Conservation (phyloP, 73 alveolate genomes). For the Urostyla sp. region DNA sequence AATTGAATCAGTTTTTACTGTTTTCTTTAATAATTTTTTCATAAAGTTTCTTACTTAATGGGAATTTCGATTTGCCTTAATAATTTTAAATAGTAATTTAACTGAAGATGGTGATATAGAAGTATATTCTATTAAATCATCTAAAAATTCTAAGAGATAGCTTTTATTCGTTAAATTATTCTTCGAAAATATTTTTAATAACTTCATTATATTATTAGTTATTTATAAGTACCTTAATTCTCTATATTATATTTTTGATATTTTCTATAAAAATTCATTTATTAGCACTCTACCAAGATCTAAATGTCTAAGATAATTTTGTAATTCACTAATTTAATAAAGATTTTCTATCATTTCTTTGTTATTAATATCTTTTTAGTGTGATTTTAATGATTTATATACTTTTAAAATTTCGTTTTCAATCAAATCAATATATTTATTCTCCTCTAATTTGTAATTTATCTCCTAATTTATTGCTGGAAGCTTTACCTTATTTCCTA, state of each 20-base stretch:
- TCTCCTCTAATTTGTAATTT: too few species aligned
- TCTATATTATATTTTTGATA: slow-evolving; percentile 43
- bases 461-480: too few species aligned
- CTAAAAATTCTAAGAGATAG: slow-evolving; percentile 39
- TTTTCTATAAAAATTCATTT: slow-evolving; percentile 24
- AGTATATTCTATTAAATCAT: slow-evolving; percentile 16
- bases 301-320: slow-evolving; percentile 63
- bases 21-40: slow-evolving; percentile 30
- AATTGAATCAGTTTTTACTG: not conserved
- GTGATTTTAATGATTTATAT: too few species aligned
- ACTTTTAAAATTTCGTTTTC: too few species aligned
- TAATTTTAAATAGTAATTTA: slow-evolving; percentile 38
- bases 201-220: slow-evolving; percentile 47
- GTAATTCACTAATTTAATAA: too few species aligned
- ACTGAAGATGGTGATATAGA: slow-evolving; percentile 42
- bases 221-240: slow-evolving; percentile 26
- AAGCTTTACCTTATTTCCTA: too few species aligned
- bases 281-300: slow-evolving; percentile 37
- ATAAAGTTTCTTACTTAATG: slow-evolving; percentile 31
- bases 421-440: too few species aligned
- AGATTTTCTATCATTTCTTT: too few species aligned
- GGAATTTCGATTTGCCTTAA: slow-evolving; percentile 2
- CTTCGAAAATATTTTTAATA: slow-evolving; percentile 37
- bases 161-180: slow-evolving; percentile 29
- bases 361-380: too few species aligned